These are phyloP conservation scores for Lentinula sp. DNA, from an alignment of 768 basidiomycete species.

Conservation along the genomic window DNA sequence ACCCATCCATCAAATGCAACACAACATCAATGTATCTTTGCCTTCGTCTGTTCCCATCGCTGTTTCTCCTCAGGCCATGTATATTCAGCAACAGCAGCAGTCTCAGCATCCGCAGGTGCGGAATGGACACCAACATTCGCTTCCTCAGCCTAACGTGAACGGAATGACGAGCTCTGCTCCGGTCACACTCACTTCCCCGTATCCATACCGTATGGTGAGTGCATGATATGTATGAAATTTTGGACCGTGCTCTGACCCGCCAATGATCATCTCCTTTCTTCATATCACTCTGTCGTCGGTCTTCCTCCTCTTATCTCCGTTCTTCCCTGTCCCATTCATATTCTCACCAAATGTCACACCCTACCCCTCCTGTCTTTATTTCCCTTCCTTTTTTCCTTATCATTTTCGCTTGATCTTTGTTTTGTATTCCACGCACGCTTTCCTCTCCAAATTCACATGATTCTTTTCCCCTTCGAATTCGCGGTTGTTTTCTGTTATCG, in stretches of 20 bases:
- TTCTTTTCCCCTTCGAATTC: no score
- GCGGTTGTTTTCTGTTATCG: no score
- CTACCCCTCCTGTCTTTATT: background rate
- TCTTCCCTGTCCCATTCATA: background rate
- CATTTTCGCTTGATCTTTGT: no score
- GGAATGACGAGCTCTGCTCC: conserved; percentile 29
- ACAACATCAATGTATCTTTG: background rate
- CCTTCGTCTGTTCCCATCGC: conserved; percentile 11
- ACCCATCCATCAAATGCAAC: background rate
- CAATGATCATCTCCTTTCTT: background rate
- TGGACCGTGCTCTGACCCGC: background rate
- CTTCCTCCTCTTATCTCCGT: background rate
- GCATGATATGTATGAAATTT: background rate
- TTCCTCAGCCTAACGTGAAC: conserved; percentile 16
- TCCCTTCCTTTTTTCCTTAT: background rate
- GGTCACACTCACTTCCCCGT: conserved; percentile 53
- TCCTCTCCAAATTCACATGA: no score
- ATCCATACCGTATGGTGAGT: conserved; percentile 40
- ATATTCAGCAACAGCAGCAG: conserved; percentile 14
- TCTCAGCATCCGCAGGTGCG: conserved; percentile 18
- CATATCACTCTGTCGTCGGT: background rate
- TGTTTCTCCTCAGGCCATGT: conserved; percentile 12
- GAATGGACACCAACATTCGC: conserved; percentile 9
- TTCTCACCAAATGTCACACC: background rate
- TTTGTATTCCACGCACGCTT: no score